phyloP scores from a whole-genome alignment of 129 eudicot species.

The Flaveria brownii region DNA sequence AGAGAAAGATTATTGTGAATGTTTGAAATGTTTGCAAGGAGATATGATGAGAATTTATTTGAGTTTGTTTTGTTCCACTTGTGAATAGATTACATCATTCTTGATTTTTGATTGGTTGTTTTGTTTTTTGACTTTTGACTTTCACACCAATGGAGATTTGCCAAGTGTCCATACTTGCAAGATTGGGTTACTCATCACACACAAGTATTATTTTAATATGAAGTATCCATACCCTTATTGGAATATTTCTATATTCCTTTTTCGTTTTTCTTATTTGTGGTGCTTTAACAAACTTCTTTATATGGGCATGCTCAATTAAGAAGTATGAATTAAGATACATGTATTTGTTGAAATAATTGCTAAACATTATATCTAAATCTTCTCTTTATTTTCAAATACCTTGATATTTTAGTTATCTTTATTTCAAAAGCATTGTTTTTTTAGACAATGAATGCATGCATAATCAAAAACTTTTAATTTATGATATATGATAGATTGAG shows the following conservation, averaged over 20 bases:
- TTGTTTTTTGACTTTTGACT: constrained; percentile 47
- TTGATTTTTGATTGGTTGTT: constrained; percentile 44
- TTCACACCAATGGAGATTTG: constrained; percentile 31
- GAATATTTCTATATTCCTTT: background rate
- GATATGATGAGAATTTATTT: constrained; percentile 52
- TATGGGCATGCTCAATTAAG: constrained; percentile 34
- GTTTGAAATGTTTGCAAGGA: constrained; percentile 82
- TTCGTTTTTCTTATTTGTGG: constrained; percentile 42
- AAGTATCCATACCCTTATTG: constrained; percentile 14
- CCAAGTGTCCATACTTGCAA: constrained; percentile 37
- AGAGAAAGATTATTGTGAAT: constrained; percentile 34
- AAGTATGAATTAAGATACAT: constrained; percentile 6
- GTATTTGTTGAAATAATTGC: background rate
- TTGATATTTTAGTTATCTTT: background rate
- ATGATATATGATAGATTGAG: background rate
- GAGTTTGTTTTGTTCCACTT: constrained; percentile 46
- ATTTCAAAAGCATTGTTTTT: background rate
- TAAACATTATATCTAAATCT: background rate
- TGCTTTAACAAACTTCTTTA: constrained; percentile 53
- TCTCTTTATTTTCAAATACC: background rate
- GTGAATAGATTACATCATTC: constrained; percentile 38
- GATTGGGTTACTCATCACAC: constrained; percentile 38
- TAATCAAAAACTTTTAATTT: background rate
- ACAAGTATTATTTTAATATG: constrained; percentile 29
- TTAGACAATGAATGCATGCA: background rate